These are phyloP conservation scores for Esteya vermicola DNA, from an alignment of 2,329 filamentous ascomycete species.

Conservation along the genomic window DNA sequence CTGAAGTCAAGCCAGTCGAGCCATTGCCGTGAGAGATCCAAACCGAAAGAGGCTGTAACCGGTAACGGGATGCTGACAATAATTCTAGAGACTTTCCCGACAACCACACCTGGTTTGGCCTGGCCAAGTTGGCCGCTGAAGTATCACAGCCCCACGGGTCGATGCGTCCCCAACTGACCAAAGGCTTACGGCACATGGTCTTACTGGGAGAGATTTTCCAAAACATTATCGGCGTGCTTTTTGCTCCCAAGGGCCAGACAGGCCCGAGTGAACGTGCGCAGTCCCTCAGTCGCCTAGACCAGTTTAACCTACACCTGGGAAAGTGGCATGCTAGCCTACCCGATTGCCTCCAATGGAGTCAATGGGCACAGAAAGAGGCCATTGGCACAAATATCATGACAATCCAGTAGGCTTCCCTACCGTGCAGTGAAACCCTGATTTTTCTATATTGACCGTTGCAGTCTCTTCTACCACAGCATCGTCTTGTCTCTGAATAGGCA, in stretches of 20 bases:
- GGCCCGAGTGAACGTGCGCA: neutral
- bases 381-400: neutral
- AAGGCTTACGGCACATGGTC: neutral
- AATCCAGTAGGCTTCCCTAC: neutral
- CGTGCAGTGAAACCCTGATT: neutral
- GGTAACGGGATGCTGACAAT: neutral
- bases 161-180: neutral
- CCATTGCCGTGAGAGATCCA: neutral
- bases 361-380: neutral
- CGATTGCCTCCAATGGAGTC: neutral
- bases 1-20: neutral
- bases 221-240: neutral
- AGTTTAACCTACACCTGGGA: neutral
- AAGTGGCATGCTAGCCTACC: neutral
- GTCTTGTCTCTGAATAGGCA: neutral
- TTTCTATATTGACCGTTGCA: neutral
- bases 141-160: neutral
- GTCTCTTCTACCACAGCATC: neutral
- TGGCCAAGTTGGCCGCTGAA: neutral
- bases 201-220: slow-evolving; percentile 1
- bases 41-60: neutral
- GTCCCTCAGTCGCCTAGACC: neutral
- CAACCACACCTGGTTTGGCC: neutral
- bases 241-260: neutral
- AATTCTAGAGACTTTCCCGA: neutral